Evolutionary conservation across 495 filamentous ascomycete genomes (phyloP), one percentile per base, ranked within the genome.

Genomic region (Beverwykella pulmonaria): DNA sequence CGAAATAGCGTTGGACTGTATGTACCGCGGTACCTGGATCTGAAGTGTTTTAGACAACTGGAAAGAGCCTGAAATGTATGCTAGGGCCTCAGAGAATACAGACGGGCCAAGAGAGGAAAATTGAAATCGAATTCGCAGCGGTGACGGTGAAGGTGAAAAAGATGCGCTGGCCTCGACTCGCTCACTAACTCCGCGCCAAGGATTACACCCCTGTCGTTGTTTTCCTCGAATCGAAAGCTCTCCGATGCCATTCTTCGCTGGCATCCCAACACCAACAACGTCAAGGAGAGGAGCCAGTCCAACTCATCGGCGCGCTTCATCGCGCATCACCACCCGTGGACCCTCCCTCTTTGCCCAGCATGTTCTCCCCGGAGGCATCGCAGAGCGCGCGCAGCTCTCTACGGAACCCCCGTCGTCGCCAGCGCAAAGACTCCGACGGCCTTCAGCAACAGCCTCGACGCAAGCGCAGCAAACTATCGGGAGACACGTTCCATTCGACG

Each of bases 391-490:
- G 69, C 41, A 58, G 65, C 61, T 67, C 68, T 9, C 41, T 58
- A 34, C 72, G 74, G 14, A 76, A 44, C 39, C 75, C 76, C 7
- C 73, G 73, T 29, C 62, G 77, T 54, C 68, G 77, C 50, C 75
- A 73, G 65, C 75, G 75, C 41, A 75, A 71, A 39, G 76, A 79
- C 53, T 73, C 66, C 0, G 77, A 77, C 20, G 73, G 71, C 17
- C 63, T 59, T 36, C 66, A 68, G 34, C 56, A 61, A 15, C 70
- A 71, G 25, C 73, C 74, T 15, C 63, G 69, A 44, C 59, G 75
- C 41, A 79, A 79, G 57, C 61, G 77, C 39, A 79, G 73, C 68
- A 77, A 77, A 59, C 41, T 77, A n/a, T 72, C 65, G 22, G 73
- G 73, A 15, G 72, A 70, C 50, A 69, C 64, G 7, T 77, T 74